Percentiles rank a stretch among this genome's conserved stretches.
phyloP scores from a whole-genome alignment of 176 grass and related monocot species.

The Avena sativa region DNA sequence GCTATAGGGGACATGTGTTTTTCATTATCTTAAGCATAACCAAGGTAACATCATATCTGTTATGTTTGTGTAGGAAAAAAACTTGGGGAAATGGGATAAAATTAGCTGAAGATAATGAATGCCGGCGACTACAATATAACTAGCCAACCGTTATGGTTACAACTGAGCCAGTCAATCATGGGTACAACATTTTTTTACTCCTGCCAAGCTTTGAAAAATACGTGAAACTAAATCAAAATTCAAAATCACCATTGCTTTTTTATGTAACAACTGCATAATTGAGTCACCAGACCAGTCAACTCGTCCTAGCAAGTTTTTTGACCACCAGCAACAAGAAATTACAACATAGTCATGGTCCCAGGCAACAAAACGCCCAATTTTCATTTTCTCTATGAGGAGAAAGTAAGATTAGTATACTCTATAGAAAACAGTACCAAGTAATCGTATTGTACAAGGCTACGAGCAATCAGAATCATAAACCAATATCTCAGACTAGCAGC shows the following conservation, averaged over 20 bases:
- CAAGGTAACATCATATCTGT: neutral
- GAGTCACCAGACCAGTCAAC: conserved; percentile 22
- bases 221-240: conserved; percentile 15
- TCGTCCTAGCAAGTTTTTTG: neutral
- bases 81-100: neutral
- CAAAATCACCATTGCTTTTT: neutral
- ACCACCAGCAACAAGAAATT: conserved; percentile 22
- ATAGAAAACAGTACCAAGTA: neutral
- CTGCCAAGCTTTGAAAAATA: conserved; percentile 7
- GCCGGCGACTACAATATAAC: neutral
- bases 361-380: neutral
- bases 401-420: neutral
- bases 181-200: neutral
- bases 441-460: neutral
- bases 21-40: conserved; percentile 11
- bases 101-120: conserved; percentile 27
- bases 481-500: neutral
- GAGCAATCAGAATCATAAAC: conserved; percentile 21
- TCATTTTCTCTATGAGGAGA: conserved; percentile 29
- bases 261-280: conserved; percentile 8
- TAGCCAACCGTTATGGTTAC: conserved; percentile 5
- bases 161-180: conserved; percentile 21
- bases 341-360: neutral
- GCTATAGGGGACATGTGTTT: neutral
- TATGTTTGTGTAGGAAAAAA: conserved; percentile 3